These are phyloP conservation scores for Porogramme epimiltina DNA, from an alignment of 1,284 basidiomycete species.

Conservation along the genomic window DNA sequence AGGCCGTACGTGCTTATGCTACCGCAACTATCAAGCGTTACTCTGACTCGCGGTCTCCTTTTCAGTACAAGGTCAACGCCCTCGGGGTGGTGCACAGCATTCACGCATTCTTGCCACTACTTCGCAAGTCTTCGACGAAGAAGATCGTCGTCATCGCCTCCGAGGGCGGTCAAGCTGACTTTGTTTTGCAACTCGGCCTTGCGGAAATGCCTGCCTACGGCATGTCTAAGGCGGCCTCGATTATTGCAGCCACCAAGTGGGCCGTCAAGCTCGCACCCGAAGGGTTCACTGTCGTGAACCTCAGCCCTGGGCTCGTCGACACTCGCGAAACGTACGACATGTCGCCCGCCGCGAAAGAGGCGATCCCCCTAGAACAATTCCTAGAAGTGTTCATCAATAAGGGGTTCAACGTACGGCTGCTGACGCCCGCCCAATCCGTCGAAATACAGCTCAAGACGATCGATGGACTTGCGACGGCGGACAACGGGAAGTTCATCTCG, in stretches of 20 bases:
- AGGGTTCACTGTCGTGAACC: conserved; percentile 37
- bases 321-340: conserved; percentile 26
- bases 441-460: conserved; percentile 31
- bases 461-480: conserved; percentile 25
- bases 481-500: conserved; percentile 35
- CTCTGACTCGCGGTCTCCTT: neutral
- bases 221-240: conserved; percentile 40
- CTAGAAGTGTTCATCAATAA: too few relatives aligned
- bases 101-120: conserved; percentile 40
- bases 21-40: neutral
- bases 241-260: conserved; percentile 42
- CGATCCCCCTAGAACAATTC: too few relatives aligned
- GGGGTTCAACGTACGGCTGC: conserved; percentile 4
- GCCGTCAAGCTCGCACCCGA: conserved; percentile 35
- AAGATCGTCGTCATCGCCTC: conserved; percentile 39
- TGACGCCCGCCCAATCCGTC: conserved; percentile 35
- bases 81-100: conserved; percentile 38
- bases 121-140: conserved; percentile 36
- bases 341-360: too few relatives aligned
- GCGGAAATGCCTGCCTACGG: conserved; percentile 30
- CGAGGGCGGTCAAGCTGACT: conserved; percentile 32
- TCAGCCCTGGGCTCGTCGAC: conserved; percentile 40
- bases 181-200: conserved; percentile 21
- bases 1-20: conserved; percentile 1
- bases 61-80: conserved; percentile 38